Conservation (phyloP, 1,284 basidiomycete species). For the Kwoniella shivajii region DNA sequence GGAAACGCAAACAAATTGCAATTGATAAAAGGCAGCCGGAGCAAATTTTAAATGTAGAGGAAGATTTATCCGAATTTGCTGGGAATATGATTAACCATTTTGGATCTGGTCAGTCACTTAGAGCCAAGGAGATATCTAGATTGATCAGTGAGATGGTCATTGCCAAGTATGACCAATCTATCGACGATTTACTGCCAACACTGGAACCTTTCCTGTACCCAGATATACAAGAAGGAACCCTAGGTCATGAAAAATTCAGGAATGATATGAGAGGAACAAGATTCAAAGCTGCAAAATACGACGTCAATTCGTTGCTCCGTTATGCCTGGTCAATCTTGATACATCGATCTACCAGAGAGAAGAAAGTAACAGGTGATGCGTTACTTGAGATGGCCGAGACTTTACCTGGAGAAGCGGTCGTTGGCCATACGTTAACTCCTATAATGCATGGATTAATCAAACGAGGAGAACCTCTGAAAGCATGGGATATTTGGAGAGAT, state of each 20-base stretch:
- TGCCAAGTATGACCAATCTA: not conserved
- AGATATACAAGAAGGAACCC: not conserved
- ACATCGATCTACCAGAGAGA: conserved; percentile 14
- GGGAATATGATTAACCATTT: no score
- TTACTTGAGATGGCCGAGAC: conserved; percentile 21
- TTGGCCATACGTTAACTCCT: conserved; percentile 31
- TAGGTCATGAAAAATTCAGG: not conserved
- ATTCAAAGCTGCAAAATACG: not conserved
- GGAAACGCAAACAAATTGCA: not conserved
- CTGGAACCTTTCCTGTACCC: not conserved
- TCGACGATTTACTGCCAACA: not conserved
- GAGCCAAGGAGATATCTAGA: not conserved
- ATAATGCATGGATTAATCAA: conserved; percentile 31
- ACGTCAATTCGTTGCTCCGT: not conserved
- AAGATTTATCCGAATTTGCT: not conserved
- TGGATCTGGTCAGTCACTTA: no score
- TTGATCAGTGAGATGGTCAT: conserved; percentile 5
- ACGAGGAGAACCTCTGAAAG: conserved; percentile 20
- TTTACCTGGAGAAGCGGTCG: conserved; percentile 17
- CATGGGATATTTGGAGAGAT: conserved; percentile 29
- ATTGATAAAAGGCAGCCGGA: not conserved
- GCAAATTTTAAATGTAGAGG: no score
- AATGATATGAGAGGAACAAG: not conserved
- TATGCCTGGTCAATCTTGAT: conserved; percentile 34
- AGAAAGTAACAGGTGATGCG: conserved; percentile 7